Base-by-base conservation (phyloP, 805 yeast genomes). In the Wickerhamiella qilinensis region DNA sequence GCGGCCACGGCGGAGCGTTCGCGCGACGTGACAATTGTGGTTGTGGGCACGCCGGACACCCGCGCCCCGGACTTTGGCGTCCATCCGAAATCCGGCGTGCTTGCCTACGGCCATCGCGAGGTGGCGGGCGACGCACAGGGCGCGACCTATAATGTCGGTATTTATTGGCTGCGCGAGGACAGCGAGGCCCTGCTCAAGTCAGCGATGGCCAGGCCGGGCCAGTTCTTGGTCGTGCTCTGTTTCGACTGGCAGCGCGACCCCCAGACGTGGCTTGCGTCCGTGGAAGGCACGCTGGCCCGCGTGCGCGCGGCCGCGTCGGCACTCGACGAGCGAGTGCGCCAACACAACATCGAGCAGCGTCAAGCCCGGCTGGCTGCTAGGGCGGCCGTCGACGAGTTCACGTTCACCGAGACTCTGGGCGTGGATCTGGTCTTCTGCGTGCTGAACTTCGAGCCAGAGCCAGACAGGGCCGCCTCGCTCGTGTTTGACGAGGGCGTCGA, bases 401-500 rank as follows among this genome's bases (percentile, higher is more conserved):
- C n/a, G n/a, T n/a, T n/a, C n/a, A n/a, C n/a, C n/a, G n/a, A n/a
- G n/a, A n/a, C n/a, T n/a, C 25, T 22, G 9, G 30, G 30, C n/a
- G 17, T 28, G 7, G 17, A 7, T 28, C 17, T 28, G 7, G 30
- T 14, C 15, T 6, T 28, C 7, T 28, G 30, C 17, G 33, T 30
- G 21, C 11, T 8, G 8, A 30, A 30, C 20, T 30, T 15, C 33
- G 11, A 6, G 21, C 20, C 6, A 8, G 21, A 15, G 12, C 20
- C 9, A 7, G 33, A 20, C 20, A 7, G 21, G 20, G 20, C 11
- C 11, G 15, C 20, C 20, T 9, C 20, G 20, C 9, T 30, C 12
- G 33, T 7, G 9, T 39, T 29, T 19, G 36, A 39, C 34, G 24
- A 36, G n/a, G 27, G 33, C 6, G 24, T 35, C 16, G 42, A 39